Conservation (phyloP, 371 early-diverging fungal species). For the Coemansia linderi region DNA sequence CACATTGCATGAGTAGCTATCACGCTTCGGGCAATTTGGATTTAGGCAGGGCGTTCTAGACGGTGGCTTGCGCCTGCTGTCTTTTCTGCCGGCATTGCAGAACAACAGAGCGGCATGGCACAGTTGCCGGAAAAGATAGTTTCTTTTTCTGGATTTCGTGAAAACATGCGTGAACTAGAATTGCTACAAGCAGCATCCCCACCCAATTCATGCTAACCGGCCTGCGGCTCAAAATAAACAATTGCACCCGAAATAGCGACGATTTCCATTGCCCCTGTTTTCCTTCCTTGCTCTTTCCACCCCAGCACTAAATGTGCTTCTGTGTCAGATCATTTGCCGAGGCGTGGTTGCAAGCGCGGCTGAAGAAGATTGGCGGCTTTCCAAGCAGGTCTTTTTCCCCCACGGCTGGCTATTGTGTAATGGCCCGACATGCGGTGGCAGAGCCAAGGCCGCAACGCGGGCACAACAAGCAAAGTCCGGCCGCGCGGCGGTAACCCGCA, state of each 20-base stretch:
- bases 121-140: not conserved
- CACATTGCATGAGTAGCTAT: not conserved
- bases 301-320: not conserved
- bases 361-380: constrained; percentile 1
- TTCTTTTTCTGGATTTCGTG: not conserved
- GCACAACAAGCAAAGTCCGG: constrained; percentile 4
- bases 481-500: constrained; percentile 6
- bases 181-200: constrained; percentile 2
- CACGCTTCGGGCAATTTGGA: constrained; percentile 6
- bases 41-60: not conserved
- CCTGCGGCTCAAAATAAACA: constrained; percentile 10
- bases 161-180: not conserved
- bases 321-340: constrained; percentile 9
- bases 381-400: not conserved
- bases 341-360: not conserved
- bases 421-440: constrained; percentile 4
- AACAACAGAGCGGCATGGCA: constrained; percentile 1
- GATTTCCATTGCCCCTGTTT: not conserved
- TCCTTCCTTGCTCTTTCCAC: not conserved
- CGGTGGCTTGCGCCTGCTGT: constrained; percentile 5
- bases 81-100: not conserved
- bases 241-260: not conserved
- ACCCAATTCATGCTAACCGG: not conserved
- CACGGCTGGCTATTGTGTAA: not conserved
- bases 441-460: not conserved